Conservation (phyloP, 805 yeast genomes). For the Ogataea ramenticola region DNA sequence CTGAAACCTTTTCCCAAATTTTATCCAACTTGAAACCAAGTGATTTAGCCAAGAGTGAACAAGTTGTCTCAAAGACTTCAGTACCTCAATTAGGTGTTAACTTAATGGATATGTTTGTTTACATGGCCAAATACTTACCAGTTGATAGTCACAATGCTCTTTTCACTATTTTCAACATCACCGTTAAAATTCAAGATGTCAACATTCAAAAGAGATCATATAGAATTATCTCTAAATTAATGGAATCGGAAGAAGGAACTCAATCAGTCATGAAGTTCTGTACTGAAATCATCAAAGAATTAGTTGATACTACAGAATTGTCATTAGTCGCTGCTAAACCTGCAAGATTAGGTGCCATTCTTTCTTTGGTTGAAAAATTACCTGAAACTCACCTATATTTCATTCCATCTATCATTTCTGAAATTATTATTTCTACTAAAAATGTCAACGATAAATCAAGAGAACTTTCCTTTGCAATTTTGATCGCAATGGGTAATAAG, state of each 20-base stretch:
- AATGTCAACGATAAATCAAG: slow-evolving; percentile 91
- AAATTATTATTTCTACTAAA: slow-evolving; percentile 83
- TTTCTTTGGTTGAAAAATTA: slow-evolving; percentile 49
- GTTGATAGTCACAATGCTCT: slow-evolving; percentile 61
- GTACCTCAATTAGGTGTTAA: slow-evolving; percentile 62
- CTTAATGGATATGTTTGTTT: slow-evolving; percentile 85
- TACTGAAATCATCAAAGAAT: slow-evolving; percentile 49
- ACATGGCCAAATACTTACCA: slow-evolving; percentile 82
- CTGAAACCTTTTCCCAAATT: slow-evolving; percentile 67
- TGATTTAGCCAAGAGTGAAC: slow-evolving; percentile 26
- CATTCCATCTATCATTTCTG: slow-evolving; percentile 78
- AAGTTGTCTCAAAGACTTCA: slow-evolving; percentile 23
- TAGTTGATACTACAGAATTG: slow-evolving; percentile 48
- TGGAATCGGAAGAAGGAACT: slow-evolving; percentile 62
- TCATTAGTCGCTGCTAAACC: slow-evolving; percentile 74
- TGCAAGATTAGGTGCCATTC: slow-evolving; percentile 65
- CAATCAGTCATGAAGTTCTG: slow-evolving; percentile 46
- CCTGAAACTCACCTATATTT: slow-evolving; percentile 65
- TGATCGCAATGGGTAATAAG: slow-evolving; percentile 73
- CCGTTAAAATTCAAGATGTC: slow-evolving; percentile 53
- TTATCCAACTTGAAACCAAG: slow-evolving; percentile 49
- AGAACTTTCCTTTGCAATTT: slow-evolving; percentile 64
- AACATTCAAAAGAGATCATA: slow-evolving; percentile 85
- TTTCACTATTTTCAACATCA: slow-evolving; percentile 67
- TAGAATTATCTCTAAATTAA: slow-evolving; percentile 62